A percentile compares a stretch with the other conserved stretches of the same genome.
phyloP scores from a whole-genome alignment of 2,329 filamentous ascomycete genomes.

The Cercospora nicotianae region DNA sequence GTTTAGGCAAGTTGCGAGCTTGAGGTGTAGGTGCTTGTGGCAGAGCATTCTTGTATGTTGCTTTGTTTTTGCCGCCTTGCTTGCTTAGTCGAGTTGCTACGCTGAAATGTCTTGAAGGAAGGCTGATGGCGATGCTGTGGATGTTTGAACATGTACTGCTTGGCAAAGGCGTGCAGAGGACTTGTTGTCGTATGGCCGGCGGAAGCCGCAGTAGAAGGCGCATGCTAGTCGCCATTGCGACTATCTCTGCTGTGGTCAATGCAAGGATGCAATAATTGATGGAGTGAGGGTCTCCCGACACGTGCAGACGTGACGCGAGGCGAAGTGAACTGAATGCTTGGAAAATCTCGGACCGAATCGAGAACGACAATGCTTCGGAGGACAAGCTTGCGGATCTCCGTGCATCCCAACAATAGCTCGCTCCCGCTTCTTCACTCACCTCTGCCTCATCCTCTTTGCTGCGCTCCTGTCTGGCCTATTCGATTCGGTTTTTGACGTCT shows the following conservation, averaged over 20 bases:
- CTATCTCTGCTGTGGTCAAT: background rate
- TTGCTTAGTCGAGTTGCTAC: constrained; percentile 6
- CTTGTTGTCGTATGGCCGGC: constrained; percentile 24
- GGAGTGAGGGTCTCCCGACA: constrained; percentile 6
- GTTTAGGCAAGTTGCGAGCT: constrained; percentile 18
- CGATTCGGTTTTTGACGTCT: background rate
- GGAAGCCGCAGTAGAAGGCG: constrained; percentile 28
- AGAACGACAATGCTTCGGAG: constrained; percentile 8
- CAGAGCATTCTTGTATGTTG: constrained; percentile 16
- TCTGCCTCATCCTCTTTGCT: constrained; percentile 5
- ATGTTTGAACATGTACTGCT: background rate
- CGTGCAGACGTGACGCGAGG: constrained; percentile 17
- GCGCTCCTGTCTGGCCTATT: background rate
- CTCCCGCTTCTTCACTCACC: constrained; percentile 12
- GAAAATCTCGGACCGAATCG: constrained; percentile 17
- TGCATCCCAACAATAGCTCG: constrained; percentile 26
- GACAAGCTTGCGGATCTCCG: constrained; percentile 10
- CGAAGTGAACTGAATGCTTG: constrained; percentile 1
- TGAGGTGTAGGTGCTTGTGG: constrained; percentile 15
- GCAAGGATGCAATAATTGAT: constrained; percentile 7
- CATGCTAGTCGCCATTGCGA: constrained; percentile 20
- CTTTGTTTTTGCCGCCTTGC: constrained; percentile 15
- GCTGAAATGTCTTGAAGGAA: constrained; percentile 9
- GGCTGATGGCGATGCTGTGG: background rate
- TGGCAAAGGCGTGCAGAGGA: constrained; percentile 13